phyloP scores from a whole-genome alignment of 768 basidiomycete genomes.

The Pleurotus platypus region DNA sequence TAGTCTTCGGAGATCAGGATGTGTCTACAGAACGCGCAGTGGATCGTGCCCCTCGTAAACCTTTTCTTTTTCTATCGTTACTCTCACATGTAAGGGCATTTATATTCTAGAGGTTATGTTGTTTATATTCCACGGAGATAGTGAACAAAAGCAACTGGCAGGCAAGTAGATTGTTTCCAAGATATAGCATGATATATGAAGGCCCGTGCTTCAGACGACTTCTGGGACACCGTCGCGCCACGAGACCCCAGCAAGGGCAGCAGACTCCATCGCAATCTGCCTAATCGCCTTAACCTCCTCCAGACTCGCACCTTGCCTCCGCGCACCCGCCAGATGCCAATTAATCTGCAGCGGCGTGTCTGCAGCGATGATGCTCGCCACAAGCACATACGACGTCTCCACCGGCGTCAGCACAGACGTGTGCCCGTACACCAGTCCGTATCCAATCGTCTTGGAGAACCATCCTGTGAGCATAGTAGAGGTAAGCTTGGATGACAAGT shows the following conservation, averaged over 20 bases:
- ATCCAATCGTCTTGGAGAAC: constrained; percentile 51
- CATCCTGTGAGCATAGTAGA: constrained; percentile 34
- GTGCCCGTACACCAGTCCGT: constrained; percentile 53
- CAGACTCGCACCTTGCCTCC: constrained; percentile 47
- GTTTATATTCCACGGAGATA: too few relatives aligned
- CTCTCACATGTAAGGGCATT: too few relatives aligned
- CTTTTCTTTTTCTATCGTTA: constrained; percentile 36
- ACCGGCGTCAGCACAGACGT: constrained; percentile 40
- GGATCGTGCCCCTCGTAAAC: constrained; percentile 75
- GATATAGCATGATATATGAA: too few relatives aligned
- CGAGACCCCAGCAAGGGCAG: constrained; percentile 39
- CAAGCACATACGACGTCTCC: constrained; percentile 58
- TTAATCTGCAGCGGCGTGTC: constrained; percentile 60
- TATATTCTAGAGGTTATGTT: too few relatives aligned
- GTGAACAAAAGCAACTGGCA: too few relatives aligned
- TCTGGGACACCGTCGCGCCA: constrained; percentile 58
- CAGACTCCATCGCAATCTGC: constrained; percentile 49
- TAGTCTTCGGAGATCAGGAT: constrained; percentile 90
- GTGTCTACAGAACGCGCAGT: constrained; percentile 79
- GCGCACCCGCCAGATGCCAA: constrained; percentile 65
- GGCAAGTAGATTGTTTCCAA: too few relatives aligned
- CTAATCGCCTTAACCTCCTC: constrained; percentile 54
- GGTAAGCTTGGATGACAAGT: neutral
- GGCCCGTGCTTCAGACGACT: constrained; percentile 13
- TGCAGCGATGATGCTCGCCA: constrained; percentile 57